Percentiles rank a stretch among this genome's conserved stretches.
Conservation (phyloP, 1,139 yeast genomes). For the Geotrichum histeridarum region DNA sequence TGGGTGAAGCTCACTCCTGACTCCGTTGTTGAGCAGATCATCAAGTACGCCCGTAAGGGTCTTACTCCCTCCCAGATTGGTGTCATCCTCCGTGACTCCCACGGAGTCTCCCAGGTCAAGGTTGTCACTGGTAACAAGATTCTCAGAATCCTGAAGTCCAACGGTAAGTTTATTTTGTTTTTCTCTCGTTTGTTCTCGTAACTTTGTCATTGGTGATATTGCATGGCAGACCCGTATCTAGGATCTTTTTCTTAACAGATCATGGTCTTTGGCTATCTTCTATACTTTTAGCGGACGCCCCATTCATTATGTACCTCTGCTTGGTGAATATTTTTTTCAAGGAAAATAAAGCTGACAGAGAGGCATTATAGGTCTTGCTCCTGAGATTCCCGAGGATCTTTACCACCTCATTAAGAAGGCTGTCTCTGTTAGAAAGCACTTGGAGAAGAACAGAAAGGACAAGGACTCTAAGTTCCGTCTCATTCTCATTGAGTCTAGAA, state of each 20-base stretch:
- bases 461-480: conserved; percentile 99
- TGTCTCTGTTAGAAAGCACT: conserved; percentile 98
- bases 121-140: conserved; percentile 98
- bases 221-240: conserved; percentile 2
- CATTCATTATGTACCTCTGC: conserved; percentile 36
- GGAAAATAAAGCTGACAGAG: conserved; percentile 36
- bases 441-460: conserved; percentile 99
- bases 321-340: conserved; percentile 28
- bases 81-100: conserved; percentile 98
- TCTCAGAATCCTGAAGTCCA: conserved; percentile 96
- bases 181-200: not conserved
- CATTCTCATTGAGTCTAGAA: conserved; percentile 98
- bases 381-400: conserved; percentile 99
- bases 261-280: not conserved
- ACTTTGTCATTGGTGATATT: not conserved
- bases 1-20: conserved; percentile 98
- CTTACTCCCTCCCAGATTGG: conserved; percentile 98
- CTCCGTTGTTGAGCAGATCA: conserved; percentile 93
- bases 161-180: conserved; percentile 52
- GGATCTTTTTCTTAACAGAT: not conserved
- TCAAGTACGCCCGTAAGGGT: conserved; percentile 99
- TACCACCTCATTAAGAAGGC: conserved; percentile 99
- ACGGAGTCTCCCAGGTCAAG: conserved; percentile 97
- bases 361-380: conserved; percentile 61
- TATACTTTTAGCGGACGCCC: not conserved